Evolutionary conservation across 371 early-diverging fungal genomes (phyloP).

Genomic region (Choanephora cucurbitarum): DNA sequence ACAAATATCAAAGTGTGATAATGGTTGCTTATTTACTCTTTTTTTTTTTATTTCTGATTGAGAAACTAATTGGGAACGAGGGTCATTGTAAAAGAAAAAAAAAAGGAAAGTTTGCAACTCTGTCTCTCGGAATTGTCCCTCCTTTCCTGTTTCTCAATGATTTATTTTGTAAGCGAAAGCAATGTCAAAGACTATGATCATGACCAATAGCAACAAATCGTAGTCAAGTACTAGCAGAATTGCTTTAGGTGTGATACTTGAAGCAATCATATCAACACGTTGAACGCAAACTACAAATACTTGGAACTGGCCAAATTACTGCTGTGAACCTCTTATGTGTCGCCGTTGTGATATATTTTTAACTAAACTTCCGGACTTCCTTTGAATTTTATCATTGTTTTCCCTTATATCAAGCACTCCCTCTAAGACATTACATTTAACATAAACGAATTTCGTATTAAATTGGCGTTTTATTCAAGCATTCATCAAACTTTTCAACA

Average conservation of each 20-base stretch:
- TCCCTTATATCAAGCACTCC: constrained; percentile 5
- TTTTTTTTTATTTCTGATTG: constrained; percentile 12
- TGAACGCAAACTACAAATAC: constrained; percentile 21
- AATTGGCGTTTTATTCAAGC: constrained; percentile 7
- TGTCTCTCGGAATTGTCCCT: constrained; percentile 18
- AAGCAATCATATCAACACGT: constrained; percentile 22
- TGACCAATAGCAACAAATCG: constrained; percentile 20
- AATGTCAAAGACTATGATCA: constrained; percentile 22
- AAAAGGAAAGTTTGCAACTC: constrained; percentile 20
- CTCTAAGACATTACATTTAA: constrained; percentile 11
- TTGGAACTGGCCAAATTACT: constrained; percentile 20
- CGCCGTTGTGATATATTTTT: constrained; percentile 12
- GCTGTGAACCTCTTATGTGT: constrained; percentile 21
- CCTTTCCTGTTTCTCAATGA: constrained; percentile 20
- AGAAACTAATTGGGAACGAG: constrained; percentile 22
- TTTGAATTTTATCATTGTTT: constrained; percentile 5
- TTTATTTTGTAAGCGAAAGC: constrained; percentile 22
- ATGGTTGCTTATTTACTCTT: constrained; percentile 19
- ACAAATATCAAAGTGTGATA: constrained; percentile 18
- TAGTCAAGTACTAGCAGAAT: constrained; percentile 22
- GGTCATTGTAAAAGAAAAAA: constrained; percentile 13
- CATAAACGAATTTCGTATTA: constrained; percentile 6
- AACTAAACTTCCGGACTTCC: constrained; percentile 13
- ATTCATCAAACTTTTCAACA: constrained; percentile 5
- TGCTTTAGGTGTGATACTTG: constrained; percentile 20